Percentiles rank a stretch among this genome's conserved stretches.
Conservation (phyloP, 345 rosid genomes). For the Eucalyptus virginea region DNA sequence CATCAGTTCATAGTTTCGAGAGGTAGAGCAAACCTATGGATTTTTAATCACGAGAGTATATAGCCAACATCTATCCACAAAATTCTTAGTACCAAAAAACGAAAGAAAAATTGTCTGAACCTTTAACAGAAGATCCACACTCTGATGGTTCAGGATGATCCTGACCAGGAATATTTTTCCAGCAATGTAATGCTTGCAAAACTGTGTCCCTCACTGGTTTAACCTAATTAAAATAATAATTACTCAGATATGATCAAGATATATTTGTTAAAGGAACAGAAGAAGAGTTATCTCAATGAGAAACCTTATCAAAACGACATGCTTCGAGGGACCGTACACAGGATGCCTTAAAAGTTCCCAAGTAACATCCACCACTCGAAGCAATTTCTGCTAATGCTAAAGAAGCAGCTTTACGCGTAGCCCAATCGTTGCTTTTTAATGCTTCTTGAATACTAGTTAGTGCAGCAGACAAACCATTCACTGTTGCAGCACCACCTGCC, state of each 20-base stretch:
- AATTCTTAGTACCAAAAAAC: neutral
- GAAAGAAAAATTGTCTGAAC: conserved; percentile 8
- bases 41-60: neutral
- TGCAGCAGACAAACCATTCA: conserved; percentile 50
- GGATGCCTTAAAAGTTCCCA: conserved; percentile 62
- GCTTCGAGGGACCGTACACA: conserved; percentile 68
- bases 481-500: conserved; percentile 87
- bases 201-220: conserved; percentile 92
- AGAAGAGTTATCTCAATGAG: neutral
- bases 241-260: neutral
- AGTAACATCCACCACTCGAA: conserved; percentile 45
- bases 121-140: conserved; percentile 73
- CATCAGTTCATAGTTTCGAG: neutral
- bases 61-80: neutral
- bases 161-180: conserved; percentile 63
- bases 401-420: conserved; percentile 92
- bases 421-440: conserved; percentile 72
- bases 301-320: conserved; percentile 90
- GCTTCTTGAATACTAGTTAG: conserved; percentile 65
- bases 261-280: neutral
- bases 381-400: conserved; percentile 70
- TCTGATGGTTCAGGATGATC: conserved; percentile 67
- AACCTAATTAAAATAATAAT: conserved; percentile 32
- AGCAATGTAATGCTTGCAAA: conserved; percentile 59
- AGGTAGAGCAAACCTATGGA: neutral